Base-by-base conservation (phyloP, 495 filamentous ascomycete genomes). In the Mytilinidion resinicola region DNA sequence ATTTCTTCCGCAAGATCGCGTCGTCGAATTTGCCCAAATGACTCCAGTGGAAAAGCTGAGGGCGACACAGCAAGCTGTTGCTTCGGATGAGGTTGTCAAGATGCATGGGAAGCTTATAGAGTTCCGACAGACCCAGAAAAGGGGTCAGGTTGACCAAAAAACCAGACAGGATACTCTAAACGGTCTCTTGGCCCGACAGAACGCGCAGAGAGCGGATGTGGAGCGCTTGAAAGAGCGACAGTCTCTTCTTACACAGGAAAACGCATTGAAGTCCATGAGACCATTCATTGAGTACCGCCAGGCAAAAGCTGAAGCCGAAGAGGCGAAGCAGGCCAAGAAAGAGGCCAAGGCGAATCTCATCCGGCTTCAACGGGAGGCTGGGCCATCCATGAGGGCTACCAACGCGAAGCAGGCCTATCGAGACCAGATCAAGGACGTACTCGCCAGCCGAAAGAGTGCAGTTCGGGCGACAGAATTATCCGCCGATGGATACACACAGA, bases 1-100 rank as follows among this genome's bases (percentile, higher is more conserved):
- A 72, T 99, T 99, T 65, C 78, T 99, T 37, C 93, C 93, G 0
- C 93, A 99, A 70, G 93, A 99, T 68, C 88, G 90, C 65, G 95
- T 99, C 6, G 89, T 89, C 21, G 91, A 96, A 60, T 99, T 99
- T 67, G 89, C 93, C 9, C 87, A 81, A 12, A 78, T 96, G 60
- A 86, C 83, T 7, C 87, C 90, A 0, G 76, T 91, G n/a, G 87
- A 95, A n/a, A 78, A 96, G 15, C 79, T 99, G 2, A 75, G 80
- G 39, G 86, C 91, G 49, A 99, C 93, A 0, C 85, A 93, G 57
- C 80, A 88, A 64, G 93, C 93, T 3, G 91, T 90, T 17, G 93
- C 90, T 3, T 83, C 88, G 0, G 78, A 84, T 25, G 74, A 90
- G 14, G 91, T 96, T 83, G 72, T 88, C 12, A 72, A 83, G n/a